Base-by-base conservation (phyloP, 768 basidiomycete genomes). In the Jaapia argillacea region DNA sequence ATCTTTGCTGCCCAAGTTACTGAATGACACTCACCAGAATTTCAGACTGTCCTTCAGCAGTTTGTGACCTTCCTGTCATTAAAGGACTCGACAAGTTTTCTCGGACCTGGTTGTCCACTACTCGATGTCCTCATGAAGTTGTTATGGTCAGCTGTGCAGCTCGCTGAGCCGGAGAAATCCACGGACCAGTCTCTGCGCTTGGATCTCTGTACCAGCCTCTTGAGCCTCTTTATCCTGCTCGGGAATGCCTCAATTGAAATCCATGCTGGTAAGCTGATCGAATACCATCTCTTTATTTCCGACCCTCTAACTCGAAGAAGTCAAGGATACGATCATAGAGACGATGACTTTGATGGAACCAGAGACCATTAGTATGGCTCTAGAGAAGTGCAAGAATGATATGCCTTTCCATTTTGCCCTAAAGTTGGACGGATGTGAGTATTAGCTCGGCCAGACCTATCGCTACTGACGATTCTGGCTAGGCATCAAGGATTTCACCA, bases 291-390 rank as follows among this genome's bases (percentile, higher is more conserved):
- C 6, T 18, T 13, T 14, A 26, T 22, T 13, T 43, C 12, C 16
- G 31, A 22, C 18, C 24, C 16, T 12, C 22, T 43, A 14, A 21
- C 41, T 7, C 6, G 28, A n/a, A 4, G 4, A 43, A 68, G 67
- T 61, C 37, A 62, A 57, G 37, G 58, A 62, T 26, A 44, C 58
- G 14, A 49, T 64, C 12, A 40, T 70, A 4, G 63, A 63, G 54
- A 54, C 52, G 14, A 45, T 67, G 3, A 54, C 58, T 14, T 12
- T 13, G 16, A 13, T 42, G 3, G 20, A 52, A 41, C 41, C 20
- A 59, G n/a, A 57, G 60, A 48, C 33, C 28, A 48, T 7, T 10
- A 16, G 16, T 33, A 10, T 33, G 10, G 28, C 28, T 10, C 16
- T 33, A 10, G 16, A 33, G 28, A 33, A 33, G 10, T 10, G 10